phyloP scores from a whole-genome alignment of 2,329 filamentous ascomycete genomes.

The Chaetoscypha palmicola region DNA sequence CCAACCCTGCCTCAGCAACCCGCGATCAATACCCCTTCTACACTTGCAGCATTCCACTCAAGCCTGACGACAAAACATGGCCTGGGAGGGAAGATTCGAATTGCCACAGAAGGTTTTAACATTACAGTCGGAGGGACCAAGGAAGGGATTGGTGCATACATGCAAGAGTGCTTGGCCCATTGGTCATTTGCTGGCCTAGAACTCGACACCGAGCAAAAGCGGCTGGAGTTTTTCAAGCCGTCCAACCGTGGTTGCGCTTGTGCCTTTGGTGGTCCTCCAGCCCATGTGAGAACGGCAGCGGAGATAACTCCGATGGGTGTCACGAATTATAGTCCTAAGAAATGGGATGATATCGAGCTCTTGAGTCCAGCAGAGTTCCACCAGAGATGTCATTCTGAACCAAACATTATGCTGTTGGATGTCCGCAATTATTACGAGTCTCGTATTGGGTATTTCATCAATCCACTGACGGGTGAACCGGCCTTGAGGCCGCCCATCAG shows the following conservation, averaged over 20 bases:
- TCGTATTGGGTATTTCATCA: conserved; percentile 30
- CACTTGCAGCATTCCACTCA: conserved; percentile 23
- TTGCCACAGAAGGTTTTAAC: conserved; percentile 30
- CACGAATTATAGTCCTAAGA: conserved; percentile 25
- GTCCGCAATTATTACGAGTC: conserved; percentile 32
- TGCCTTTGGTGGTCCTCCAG: conserved; percentile 23
- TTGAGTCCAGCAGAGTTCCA: conserved; percentile 28
- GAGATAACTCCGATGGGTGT: conserved; percentile 32
- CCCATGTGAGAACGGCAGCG: conserved; percentile 20
- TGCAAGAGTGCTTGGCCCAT: conserved; percentile 23
- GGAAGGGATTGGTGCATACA: conserved; percentile 21
- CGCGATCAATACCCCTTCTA: conserved; percentile 10
- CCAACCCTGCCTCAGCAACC: conserved; percentile 18
- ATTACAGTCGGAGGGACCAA: conserved; percentile 28
- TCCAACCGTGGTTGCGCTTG: conserved; percentile 26
- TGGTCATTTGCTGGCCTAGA: conserved; percentile 27
- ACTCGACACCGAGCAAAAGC: conserved; percentile 13
- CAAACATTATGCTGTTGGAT: conserved; percentile 24
- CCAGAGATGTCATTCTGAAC: conserved; percentile 18
- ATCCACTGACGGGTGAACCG: conserved; percentile 22
- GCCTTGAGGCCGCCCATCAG: conserved; percentile 28
- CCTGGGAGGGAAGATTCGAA: conserved; percentile 28
- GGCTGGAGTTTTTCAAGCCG: conserved; percentile 26
- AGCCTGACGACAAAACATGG: conserved; percentile 11
- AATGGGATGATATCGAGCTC: conserved; percentile 25